Evolutionary conservation across 441 rosid species (phyloP).

Genomic region (Flueggea neowawraea): DNA sequence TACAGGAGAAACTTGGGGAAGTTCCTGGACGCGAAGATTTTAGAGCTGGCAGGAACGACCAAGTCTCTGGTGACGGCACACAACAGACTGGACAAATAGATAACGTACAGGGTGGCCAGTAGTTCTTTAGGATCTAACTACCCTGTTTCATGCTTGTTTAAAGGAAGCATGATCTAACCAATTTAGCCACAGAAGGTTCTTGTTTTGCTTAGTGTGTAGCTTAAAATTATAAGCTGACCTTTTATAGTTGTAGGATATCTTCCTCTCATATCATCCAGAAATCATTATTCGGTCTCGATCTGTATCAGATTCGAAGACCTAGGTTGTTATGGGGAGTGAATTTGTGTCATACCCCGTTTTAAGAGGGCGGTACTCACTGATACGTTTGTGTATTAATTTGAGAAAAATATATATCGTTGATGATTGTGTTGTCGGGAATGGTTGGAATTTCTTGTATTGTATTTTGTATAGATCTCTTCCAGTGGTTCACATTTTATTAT

Average conservation of each 20-base stretch:
- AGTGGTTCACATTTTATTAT: too few relatives aligned
- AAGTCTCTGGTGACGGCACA: conserved; percentile 38
- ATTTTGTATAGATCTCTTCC: too few relatives aligned
- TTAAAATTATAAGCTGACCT: conserved; percentile 39
- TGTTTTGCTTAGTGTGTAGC: conserved; percentile 45
- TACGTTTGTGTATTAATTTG: conserved; percentile 19
- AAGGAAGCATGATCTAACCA: conserved; percentile 48
- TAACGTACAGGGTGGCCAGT: conserved; percentile 36
- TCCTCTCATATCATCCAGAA: conserved; percentile 24
- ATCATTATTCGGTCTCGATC: conserved; percentile 15
- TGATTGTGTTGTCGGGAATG: conserved; percentile 16
- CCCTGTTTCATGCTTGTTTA: conserved; percentile 23
- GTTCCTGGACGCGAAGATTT: conserved; percentile 43
- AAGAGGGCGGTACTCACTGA: conserved; percentile 32
- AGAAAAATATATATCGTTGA: conserved; percentile 15
- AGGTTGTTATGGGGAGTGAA: conserved; percentile 32
- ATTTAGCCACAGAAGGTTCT: conserved; percentile 42
- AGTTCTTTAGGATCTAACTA: conserved; percentile 20
- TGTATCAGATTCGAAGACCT: conserved; percentile 24
- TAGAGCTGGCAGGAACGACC: conserved; percentile 48
- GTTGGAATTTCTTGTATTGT: neutral
- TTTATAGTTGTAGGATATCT: conserved; percentile 38
- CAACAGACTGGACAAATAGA: conserved; percentile 47
- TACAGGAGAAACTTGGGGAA: conserved; percentile 75
- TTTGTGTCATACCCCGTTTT: conserved; percentile 29